These are phyloP conservation scores for Daldinia caldariorum DNA, from an alignment of 495 filamentous ascomycete species.

Conservation along the genomic window DNA sequence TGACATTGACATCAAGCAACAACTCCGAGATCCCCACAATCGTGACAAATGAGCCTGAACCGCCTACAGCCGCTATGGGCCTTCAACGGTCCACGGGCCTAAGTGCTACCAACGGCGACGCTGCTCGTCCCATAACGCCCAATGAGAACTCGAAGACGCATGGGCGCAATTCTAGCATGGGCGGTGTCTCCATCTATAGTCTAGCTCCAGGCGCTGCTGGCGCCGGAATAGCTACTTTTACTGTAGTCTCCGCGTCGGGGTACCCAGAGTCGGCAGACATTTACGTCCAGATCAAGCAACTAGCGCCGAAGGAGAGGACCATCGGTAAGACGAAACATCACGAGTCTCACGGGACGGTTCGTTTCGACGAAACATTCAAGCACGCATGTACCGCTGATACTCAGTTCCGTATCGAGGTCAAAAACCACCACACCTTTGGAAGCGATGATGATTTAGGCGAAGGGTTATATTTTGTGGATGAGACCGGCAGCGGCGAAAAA, in stretches of 20 bases:
- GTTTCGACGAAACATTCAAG: slow-evolving; percentile 83
- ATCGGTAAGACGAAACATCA: slow-evolving; percentile 87
- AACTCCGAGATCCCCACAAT: slow-evolving; percentile 58
- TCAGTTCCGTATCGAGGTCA: slow-evolving; percentile 85
- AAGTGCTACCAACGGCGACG: slow-evolving; percentile 42
- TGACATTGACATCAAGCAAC: slow-evolving; percentile 45
- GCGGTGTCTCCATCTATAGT: slow-evolving; percentile 66
- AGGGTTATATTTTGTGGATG: slow-evolving; percentile 85
- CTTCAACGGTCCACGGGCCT: slow-evolving; percentile 51
- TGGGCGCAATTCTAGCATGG: slow-evolving; percentile 73
- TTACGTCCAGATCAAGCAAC: slow-evolving; percentile 76
- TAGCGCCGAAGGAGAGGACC: slow-evolving; percentile 74
- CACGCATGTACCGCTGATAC: slow-evolving; percentile 81
- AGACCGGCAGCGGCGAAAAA: slow-evolving; percentile 82
- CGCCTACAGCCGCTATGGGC: slow-evolving; percentile 46
- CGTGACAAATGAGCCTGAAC: slow-evolving; percentile 52
- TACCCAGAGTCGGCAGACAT: slow-evolving; percentile 83
- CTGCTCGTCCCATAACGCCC: slow-evolving; percentile 50
- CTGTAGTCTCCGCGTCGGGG: slow-evolving; percentile 79
- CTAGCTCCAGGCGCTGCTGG: slow-evolving; percentile 66
- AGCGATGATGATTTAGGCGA: slow-evolving; percentile 85
- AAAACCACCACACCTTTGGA: slow-evolving; percentile 83
- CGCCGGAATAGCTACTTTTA: slow-evolving; percentile 80
- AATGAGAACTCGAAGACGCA: slow-evolving; percentile 60
- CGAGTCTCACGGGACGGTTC: slow-evolving; percentile 68